Conservation (phyloP, 2,329 filamentous ascomycete species). For the Camptophora hylomeconis region DNA sequence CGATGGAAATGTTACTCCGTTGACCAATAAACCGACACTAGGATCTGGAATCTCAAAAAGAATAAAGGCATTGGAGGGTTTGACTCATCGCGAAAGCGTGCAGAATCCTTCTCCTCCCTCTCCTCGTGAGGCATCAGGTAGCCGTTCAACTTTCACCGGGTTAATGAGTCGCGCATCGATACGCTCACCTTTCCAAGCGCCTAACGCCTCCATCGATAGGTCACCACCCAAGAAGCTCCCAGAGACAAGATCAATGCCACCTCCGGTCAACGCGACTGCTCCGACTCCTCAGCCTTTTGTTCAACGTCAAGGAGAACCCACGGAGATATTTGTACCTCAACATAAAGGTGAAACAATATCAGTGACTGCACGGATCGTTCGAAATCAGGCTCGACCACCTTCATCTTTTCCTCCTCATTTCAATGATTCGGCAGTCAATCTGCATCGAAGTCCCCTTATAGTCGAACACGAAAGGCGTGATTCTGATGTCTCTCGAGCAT, state of each 20-base stretch:
- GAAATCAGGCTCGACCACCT: conserved; percentile 36
- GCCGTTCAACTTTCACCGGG: conserved; percentile 19
- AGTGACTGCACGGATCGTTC: conserved; percentile 72
- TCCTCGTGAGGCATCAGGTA: conserved; percentile 14
- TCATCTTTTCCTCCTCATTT: background rate
- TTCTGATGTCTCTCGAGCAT: conserved; percentile 9
- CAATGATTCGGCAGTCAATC: conserved; percentile 24
- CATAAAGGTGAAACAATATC: conserved; percentile 58
- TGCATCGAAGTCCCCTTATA: conserved; percentile 45
- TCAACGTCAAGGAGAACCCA: conserved; percentile 1
- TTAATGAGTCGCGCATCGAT: conserved; percentile 17
- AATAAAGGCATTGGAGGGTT: conserved; percentile 82
- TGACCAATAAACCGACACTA: conserved; percentile 65
- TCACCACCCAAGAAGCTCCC: background rate
- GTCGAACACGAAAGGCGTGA: conserved; percentile 50
- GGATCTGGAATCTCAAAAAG: conserved; percentile 86
- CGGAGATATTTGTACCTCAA: conserved; percentile 4
- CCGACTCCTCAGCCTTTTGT: conserved; percentile 3
- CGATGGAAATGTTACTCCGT: conserved; percentile 30
- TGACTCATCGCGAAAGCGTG: conserved; percentile 39
- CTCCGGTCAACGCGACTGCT: too few species aligned
- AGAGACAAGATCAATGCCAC: too few species aligned
- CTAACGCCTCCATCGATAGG: background rate
- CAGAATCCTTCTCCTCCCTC: conserved; percentile 19
- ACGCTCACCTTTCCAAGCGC: conserved; percentile 2